Conservation (phyloP, 2,329 filamentous ascomycete genomes). For the Cladophialophora immunda region DNA sequence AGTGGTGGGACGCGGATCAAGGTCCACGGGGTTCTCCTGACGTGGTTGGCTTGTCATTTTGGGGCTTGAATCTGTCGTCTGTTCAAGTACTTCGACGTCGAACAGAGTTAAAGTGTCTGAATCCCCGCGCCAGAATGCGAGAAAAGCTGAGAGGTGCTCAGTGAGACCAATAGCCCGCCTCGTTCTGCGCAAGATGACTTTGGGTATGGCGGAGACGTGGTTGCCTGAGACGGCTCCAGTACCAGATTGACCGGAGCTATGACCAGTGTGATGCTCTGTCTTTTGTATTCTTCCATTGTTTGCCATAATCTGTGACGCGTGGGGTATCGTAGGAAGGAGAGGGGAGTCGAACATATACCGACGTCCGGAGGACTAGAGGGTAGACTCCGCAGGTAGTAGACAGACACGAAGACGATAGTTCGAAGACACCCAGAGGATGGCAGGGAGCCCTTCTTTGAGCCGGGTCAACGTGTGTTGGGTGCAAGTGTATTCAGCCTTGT, state of each 20-base stretch:
- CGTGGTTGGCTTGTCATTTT: background rate
- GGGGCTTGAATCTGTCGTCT: background rate
- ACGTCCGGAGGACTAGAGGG: background rate
- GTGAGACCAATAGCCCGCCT: background rate
- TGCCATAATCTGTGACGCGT: background rate
- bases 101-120: conserved; percentile 14
- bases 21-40: background rate
- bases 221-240: background rate
- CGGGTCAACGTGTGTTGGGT: background rate
- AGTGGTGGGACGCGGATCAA: background rate
- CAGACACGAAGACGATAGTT: background rate
- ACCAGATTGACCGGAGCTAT: background rate
- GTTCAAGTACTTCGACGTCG: conserved; percentile 2
- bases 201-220: background rate
- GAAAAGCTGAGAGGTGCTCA: background rate
- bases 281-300: background rate
- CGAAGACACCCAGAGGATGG: background rate
- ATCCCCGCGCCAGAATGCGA: conserved; percentile 2
- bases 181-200: conserved; percentile 10
- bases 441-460: background rate
- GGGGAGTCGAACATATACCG: background rate
- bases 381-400: background rate
- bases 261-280: background rate
- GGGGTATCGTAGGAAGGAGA: background rate
- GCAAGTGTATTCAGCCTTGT: background rate